Base-by-base conservation (phyloP, 1,284 basidiomycete genomes). In the Apiotrichum laibachii region DNA sequence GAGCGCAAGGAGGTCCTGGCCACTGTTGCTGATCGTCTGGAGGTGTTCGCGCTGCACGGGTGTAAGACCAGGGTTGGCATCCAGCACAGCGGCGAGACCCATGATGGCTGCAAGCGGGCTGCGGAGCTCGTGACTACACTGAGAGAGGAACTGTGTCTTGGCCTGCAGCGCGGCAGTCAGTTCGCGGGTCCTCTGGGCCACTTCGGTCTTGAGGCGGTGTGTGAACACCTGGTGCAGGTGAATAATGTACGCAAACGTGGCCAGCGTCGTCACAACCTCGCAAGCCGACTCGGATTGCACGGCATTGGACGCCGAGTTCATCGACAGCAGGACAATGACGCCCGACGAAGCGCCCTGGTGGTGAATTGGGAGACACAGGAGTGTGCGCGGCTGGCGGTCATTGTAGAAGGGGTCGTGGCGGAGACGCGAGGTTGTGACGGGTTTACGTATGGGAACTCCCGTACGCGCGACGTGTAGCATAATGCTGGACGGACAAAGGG, bases 91-190 rank as follows among this genome's bases (percentile, higher is more conserved):
- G 0, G 77, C 73, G 0, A 81, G 64, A 16, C 79, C 80, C 59
- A 74, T 62, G 18, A 74, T 69, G 19, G 66, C 73, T 12, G 64
- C 78, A 5, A 80, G 71, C 0, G 80, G 79, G 21, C 75, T 80
- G 31, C 80, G 70, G 18, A 81, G 76, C 67, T 81, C 80, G 66
- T 81, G 80, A 37, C 73, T 77, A 67, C 71, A 71, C 50, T 75
- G 69, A 19, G 70, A 69, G 56, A 77, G 26, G 64, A 75, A 72
- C 33, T 66, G 50, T 5, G 72, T 70, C 49, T 74, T 74, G 5
- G 71, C 70, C 42, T 67, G 65, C 13, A 74, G 58, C 11, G 71
- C 70, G 34, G 67, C 56, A 1, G 57, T 64, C 5, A 74, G 56
- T 47, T 72, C 68, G 18, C 70, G 60, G 0, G 72, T 72, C 12